Percentiles rank a stretch among this genome's conserved stretches.
These are phyloP conservation scores for Fusarium proliferatum DNA, from an alignment of 2,329 filamentous ascomycete species.

Conservation along the genomic window DNA sequence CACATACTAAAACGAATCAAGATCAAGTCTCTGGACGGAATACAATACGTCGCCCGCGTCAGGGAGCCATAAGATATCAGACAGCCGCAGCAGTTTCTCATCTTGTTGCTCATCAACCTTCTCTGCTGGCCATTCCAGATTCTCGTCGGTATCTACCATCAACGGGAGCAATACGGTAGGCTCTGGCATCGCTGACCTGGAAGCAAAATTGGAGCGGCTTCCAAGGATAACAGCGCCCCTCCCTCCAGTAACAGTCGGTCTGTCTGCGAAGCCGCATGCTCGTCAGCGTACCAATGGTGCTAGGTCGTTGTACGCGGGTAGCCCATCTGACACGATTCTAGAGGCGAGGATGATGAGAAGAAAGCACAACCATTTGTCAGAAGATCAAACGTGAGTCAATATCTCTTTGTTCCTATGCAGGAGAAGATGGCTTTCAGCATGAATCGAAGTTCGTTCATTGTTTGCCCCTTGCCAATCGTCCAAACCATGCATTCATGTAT, in stretches of 20 bases:
- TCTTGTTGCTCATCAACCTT: conserved; percentile 60
- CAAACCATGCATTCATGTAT: not conserved
- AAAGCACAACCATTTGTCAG: conserved; percentile 39
- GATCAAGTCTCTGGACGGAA: conserved; percentile 41
- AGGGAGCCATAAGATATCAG: conserved; percentile 52
- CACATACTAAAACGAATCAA: conserved; percentile 24
- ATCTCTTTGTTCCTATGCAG: not conserved
- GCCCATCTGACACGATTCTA: conserved; percentile 30
- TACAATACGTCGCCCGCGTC: conserved; percentile 19
- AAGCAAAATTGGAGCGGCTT: conserved; percentile 50
- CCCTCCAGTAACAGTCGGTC: conserved; percentile 13
- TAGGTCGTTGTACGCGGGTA: conserved; percentile 7
- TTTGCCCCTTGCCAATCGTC: not conserved
- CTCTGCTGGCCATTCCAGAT: conserved; percentile 61
- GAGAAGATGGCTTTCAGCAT: not conserved
- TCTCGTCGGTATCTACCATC: conserved; percentile 65
- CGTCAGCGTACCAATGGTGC: conserved; percentile 1
- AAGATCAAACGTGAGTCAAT: conserved; percentile 38
- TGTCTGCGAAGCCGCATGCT: conserved; percentile 15
- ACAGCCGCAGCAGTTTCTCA: conserved; percentile 64
- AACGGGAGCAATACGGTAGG: conserved; percentile 54
- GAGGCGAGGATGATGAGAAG: conserved; percentile 32
- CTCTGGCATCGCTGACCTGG: conserved; percentile 52
- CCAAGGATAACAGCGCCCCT: conserved; percentile 35
- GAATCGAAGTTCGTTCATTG: not conserved